Conservation (phyloP, 768 basidiomycete species). For the Coprinopsis marcescibilis region DNA sequence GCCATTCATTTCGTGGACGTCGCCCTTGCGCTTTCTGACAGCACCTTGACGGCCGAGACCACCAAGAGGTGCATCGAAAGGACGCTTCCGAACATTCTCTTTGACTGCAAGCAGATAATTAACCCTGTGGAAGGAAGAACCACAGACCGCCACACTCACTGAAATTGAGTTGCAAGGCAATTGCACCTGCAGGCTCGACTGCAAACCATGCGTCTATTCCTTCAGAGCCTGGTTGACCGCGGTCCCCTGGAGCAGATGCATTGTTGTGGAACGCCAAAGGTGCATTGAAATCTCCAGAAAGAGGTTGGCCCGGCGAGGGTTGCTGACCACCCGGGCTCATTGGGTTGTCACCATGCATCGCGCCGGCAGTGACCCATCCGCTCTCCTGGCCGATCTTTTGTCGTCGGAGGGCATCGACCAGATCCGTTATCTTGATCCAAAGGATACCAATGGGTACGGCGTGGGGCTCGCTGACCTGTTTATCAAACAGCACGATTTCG, state of each 20-base stretch:
- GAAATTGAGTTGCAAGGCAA: conserved; percentile 85
- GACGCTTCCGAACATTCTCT: conserved; percentile 94
- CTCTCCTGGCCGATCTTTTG: conserved; percentile 87
- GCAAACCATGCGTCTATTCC: conserved; percentile 97
- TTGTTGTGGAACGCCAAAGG: conserved; percentile 38
- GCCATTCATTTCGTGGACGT: conserved; percentile 99
- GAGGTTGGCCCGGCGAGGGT: conserved; percentile 15
- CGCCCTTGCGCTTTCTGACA: conserved; percentile 94
- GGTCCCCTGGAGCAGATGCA: conserved; percentile 2
- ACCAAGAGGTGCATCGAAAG: conserved; percentile 78
- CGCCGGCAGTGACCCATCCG: conserved; percentile 94
- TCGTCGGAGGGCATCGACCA: conserved; percentile 87
- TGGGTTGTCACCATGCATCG: conserved; percentile 64
- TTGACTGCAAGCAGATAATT: conserved; percentile 59
- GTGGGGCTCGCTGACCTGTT: conserved; percentile 72
- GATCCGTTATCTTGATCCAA: conserved; percentile 91
- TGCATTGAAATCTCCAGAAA: conserved; percentile 39
- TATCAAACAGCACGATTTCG: conserved; percentile 93
- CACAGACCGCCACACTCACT: conserved; percentile 45
- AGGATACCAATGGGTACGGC: conserved; percentile 89
- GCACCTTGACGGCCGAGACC: conserved; percentile 98
- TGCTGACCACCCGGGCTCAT: conserved; percentile 15
- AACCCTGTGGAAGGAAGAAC: conserved; percentile 11
- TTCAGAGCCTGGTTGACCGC: conserved; percentile 43
- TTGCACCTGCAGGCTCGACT: conserved; percentile 94